Percentiles rank a stretch among this genome's conserved stretches.
Conservation (phyloP, 139 green algal genomes). For the Yamagishiella unicocca region DNA sequence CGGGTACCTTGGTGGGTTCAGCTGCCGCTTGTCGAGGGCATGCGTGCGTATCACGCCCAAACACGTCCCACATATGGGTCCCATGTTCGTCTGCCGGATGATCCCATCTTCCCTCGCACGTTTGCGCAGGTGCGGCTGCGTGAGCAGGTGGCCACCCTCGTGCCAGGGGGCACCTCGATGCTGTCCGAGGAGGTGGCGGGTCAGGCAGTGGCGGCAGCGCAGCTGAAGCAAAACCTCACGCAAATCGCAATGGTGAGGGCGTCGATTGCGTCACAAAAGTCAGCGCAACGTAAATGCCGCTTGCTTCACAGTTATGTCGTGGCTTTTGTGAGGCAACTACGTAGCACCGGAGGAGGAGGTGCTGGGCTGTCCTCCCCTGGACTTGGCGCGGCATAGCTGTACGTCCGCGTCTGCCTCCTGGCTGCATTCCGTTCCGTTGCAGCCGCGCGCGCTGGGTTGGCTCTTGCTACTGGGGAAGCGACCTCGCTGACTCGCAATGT, state of each 20-base stretch:
- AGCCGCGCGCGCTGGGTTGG: too few relatives aligned
- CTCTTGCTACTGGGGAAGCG: too few relatives aligned
- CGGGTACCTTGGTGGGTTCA: slow-evolving; percentile 14
- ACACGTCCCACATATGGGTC: not conserved
- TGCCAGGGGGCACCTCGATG: slow-evolving; percentile 12
- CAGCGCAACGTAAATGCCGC: not conserved
- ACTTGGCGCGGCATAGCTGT: too few relatives aligned
- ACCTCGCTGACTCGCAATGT: not conserved
- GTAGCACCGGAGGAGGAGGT: too few relatives aligned
- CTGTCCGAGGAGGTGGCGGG: slow-evolving; percentile 32
- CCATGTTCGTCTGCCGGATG: not conserved
- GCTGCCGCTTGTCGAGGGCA: not conserved
- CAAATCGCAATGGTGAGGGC: slow-evolving; percentile 47
- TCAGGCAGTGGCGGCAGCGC: not conserved
- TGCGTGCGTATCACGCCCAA: not conserved
- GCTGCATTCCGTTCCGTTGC: too few relatives aligned
- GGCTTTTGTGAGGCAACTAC: too few relatives aligned
- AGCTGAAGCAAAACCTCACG: slow-evolving; percentile 33
- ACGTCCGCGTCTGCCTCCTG: too few relatives aligned
- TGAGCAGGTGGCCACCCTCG: not conserved
- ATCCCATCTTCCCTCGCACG: not conserved
- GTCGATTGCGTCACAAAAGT: not conserved
- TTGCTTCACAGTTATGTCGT: not conserved
- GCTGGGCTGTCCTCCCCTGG: too few relatives aligned
- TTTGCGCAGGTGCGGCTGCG: slow-evolving; percentile 14